Evolutionary conservation across 768 basidiomycete genomes (phyloP), one percentile per base, ranked within the genome.

Genomic region (Xerocomellus chrysenteron): DNA sequence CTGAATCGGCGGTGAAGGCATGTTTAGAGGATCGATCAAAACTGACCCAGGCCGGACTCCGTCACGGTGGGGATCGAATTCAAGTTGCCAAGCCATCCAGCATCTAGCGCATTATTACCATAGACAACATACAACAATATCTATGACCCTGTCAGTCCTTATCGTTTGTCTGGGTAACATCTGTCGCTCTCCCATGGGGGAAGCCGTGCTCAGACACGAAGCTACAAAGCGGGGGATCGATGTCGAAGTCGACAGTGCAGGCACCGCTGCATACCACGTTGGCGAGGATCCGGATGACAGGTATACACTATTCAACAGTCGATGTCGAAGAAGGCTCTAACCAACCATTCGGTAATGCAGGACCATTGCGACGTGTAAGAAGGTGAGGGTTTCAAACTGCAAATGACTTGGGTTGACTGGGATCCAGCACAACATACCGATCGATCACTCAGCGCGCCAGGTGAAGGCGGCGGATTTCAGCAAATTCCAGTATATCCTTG

Each of bases 101-200:
- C 13, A 24, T 33, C 24, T 17, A 10, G n/a, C 33, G 41, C 24
- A 37, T 26, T 35, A 46, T n/a, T 16, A 13, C 47, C 19, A 33
- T 16, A 30, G 21, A 21, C 43, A 33, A 16, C 54, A 28, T 21
- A 37, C 48, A 10, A 32, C 56, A 32, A 30, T 24, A 50, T 24
- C 72, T 58, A 66, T 74, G 65, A 51, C 71, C 30, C 62, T 82
- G 60, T 81, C 82, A 51, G 88, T 87, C 32, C 81, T 93, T 47
- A 72, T 92, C 57, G 89, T 92, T 37, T 93, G 91, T 61, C 73
- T 92, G 55, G 90, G 90, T 13, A 92, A 92, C 68, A 92, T 92
- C 56, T 92, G 92, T 68, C 86, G 94, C 35, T 93, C 91, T 24
- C 93, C 94, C 0, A 92, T 96, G 85, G 94, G 92, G 32, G 92